Evolutionary conservation across 768 basidiomycete genomes (phyloP), one percentile per base, ranked within the genome.

Genomic region (Suillus variegatus): DNA sequence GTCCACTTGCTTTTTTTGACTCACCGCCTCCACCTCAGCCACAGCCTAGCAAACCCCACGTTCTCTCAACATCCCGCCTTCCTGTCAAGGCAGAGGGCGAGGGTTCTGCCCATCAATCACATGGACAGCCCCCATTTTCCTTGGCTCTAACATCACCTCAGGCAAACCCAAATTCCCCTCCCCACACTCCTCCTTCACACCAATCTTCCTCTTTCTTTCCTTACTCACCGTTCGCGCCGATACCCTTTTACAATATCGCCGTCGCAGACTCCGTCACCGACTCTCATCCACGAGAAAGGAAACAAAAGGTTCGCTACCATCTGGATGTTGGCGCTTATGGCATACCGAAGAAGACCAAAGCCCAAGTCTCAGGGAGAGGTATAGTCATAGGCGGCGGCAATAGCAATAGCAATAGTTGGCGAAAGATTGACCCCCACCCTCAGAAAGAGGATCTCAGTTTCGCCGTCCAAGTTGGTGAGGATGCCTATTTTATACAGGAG

Each of bases 401-500:
- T 32, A 35, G 67, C 55, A 32, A 32, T 32, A 32, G 32, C 32
- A 68, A 68, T 44, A 74, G 65, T 69, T 78, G 65, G 70, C 76
- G 65, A 51, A 78, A 62, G 62, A 74, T 71, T 65, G 67, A 62
- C 32, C 8, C 70, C 0, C 76, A 79, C 20, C 60, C 54, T 14
- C 75, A 78, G 13, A 52, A 74, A 3, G 75, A 79, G 32, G 76
- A 75, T 6, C 77, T 82, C 52, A 74, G 75, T 43, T 82, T 90
- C 14, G 84, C 92, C 0, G 88, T 91, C 0, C 91, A 93, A 72
- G 89, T 97, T 13, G 95, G 95, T 47, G 95, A 98, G 75, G 95
- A 98, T 72, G 93, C 95, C 6, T 97, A 95, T 72, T 94, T 94
- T 67, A 78, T 93, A 7, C 80, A 86, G 6, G 85, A 89, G 64